Evolutionary conservation across 345 rosid genomes (phyloP), one percentile per base, ranked within the genome.

Genomic region (Eucalyptus dawsonii): DNA sequence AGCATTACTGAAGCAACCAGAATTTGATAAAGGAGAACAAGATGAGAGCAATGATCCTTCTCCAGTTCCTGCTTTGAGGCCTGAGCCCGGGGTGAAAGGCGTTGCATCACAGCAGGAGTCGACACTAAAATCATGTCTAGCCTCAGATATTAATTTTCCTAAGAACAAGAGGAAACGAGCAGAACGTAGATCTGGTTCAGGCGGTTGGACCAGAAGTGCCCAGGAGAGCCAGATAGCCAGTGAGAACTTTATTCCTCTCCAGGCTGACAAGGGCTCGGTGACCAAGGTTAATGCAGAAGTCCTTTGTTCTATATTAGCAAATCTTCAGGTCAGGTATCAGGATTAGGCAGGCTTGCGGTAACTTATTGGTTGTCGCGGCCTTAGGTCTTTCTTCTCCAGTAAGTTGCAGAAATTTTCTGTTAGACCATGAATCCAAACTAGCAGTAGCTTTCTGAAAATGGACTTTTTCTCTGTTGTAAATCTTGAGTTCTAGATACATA

Each of bases 121-220:
- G 27, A 92, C 92, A 91, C 95, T 96, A 34, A 92, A 94, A 90
- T 93, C 98, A 87, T 95, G 96, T 92, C 93, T 98, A 88, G 96
- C 96, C 56, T 90, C 97, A 9, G 98, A 97, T 80, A 87, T 95
- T 89, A 91, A 93, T 88, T 91, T 97, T 89, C 98, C 98, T 2
- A 93, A 91, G 91, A 97, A 94, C 93, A 98, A 98, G 90, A 95
- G 99, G 90, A 97, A 95, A 89, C 94, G 99, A 90, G 99, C 95
- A 50, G 99, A 97, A 54, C 94, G 99, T 76, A 97, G 93, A 93
- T 96, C 96, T 58, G 94, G 97, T 90, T 90, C 95, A 5, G 93
- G 90, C 88, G 92, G 95, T 88, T 97, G 99, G 98, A 95, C 91
- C 92, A 95, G 95, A 93, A 94, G 92, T 92, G 93, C 65, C 88